phyloP scores from a whole-genome alignment of 306 rosid genomes.

The Spatholobus suberectus region DNA sequence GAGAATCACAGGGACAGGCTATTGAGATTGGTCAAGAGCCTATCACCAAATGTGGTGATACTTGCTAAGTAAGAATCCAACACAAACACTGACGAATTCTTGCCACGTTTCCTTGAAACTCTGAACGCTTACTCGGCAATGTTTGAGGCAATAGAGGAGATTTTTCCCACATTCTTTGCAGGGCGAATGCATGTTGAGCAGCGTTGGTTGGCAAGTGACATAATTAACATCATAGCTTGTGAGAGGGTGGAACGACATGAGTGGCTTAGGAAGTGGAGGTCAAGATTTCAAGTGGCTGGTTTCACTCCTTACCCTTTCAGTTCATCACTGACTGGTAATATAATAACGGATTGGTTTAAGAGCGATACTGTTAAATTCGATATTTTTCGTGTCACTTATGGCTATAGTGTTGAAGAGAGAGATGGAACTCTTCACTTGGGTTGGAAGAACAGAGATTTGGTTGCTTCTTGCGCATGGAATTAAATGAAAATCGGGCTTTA shows the following conservation, averaged over 20 bases:
- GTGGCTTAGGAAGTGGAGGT: conserved; percentile 74
- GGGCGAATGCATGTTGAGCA: conserved; percentile 78
- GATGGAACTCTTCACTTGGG: conserved; percentile 77
- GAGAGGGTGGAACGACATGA: conserved; percentile 91
- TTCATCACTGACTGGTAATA: conserved; percentile 66
- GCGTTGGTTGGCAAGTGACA: conserved; percentile 75
- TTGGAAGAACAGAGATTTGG: conserved; percentile 81
- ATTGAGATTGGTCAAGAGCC: too few relatives aligned
- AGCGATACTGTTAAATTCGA: conserved; percentile 58
- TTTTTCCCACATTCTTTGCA: conserved; percentile 64
- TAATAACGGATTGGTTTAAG: conserved; percentile 66
- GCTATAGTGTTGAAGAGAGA: conserved; percentile 72
- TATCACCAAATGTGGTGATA: too few relatives aligned
- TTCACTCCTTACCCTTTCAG: conserved; percentile 76
- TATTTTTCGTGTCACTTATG: too few relatives aligned
- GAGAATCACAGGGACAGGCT: too few relatives aligned
- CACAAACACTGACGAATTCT: conserved; percentile 70
- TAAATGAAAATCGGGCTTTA: too few relatives aligned
- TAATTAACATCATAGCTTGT: conserved; percentile 76
- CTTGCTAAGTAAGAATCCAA: conserved; percentile 80
- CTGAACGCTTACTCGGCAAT: conserved; percentile 70
- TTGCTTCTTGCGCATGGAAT: conserved; percentile 89
- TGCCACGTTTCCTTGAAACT: conserved; percentile 69
- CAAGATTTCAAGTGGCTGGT: conserved; percentile 77
- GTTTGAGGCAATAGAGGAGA: conserved; percentile 81